phyloP scores from a whole-genome alignment of 2,329 filamentous ascomycete species.

The Monosporascus ibericus region DNA sequence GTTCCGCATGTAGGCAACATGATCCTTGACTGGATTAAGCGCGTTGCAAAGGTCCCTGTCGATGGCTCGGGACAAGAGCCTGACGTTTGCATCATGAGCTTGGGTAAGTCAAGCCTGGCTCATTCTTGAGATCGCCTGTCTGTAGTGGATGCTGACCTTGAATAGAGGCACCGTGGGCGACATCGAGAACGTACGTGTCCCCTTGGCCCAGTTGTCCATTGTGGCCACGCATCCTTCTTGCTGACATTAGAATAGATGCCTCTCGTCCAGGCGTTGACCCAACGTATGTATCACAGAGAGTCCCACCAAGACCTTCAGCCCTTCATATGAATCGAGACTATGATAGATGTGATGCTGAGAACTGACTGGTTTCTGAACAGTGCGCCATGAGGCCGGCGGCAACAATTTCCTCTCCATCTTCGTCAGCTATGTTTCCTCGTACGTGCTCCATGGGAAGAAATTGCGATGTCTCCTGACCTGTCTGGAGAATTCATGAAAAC shows the following conservation, averaged over 20 bases:
- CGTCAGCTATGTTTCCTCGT: constrained; percentile 72
- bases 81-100: constrained; percentile 83
- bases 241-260: constrained; percentile 81
- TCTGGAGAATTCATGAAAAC: constrained; percentile 43
- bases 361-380: background rate
- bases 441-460: too few species aligned
- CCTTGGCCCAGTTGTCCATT: constrained; percentile 11
- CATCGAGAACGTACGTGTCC: constrained; percentile 13
- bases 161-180: constrained; percentile 17
- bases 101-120: constrained; percentile 4
- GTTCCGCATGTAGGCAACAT: constrained; percentile 89
- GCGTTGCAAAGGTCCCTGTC: constrained; percentile 77
- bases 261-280: constrained; percentile 80
- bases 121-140: constrained; percentile 4
- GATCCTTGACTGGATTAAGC: constrained; percentile 88
- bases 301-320: background rate
- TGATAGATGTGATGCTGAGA: background rate
- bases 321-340: background rate
- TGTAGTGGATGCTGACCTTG: background rate
- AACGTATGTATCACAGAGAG: constrained; percentile 32
- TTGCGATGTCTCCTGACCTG: too few species aligned
- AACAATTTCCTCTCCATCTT: constrained; percentile 84
- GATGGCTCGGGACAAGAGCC: constrained; percentile 78
- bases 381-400: constrained; percentile 64
- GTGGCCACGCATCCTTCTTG: constrained; percentile 21